These are phyloP conservation scores for Pyricularia sp. DNA, from an alignment of 2,329 filamentous ascomycete species.

Conservation along the genomic window DNA sequence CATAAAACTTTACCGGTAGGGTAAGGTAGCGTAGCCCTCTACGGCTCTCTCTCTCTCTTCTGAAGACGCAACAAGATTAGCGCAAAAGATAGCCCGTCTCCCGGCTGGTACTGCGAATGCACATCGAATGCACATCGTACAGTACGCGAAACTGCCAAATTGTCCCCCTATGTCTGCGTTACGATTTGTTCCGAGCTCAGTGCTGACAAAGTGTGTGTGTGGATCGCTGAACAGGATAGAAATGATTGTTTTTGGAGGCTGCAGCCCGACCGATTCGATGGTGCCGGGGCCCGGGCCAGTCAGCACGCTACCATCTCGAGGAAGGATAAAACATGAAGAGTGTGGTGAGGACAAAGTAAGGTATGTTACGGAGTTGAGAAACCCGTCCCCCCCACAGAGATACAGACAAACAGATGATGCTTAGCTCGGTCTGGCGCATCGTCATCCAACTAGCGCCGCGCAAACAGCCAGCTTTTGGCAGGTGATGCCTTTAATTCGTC, in stretches of 20 bases:
- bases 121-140: not conserved
- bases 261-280: not conserved
- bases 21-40: not conserved
- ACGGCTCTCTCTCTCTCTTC: not conserved
- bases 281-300: not conserved
- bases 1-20: not conserved
- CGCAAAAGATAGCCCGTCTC: not conserved
- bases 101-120: not conserved
- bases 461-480: not conserved
- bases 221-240: not conserved
- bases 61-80: not conserved
- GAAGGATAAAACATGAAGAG: not conserved
- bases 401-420: not conserved
- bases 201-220: not conserved
- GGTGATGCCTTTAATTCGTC: not conserved
- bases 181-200: not conserved
- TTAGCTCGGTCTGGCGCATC: not conserved
- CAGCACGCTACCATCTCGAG: not conserved
- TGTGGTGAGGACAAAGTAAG: not conserved
- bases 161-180: not conserved
- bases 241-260: not conserved
- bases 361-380: not conserved
- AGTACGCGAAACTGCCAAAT: not conserved
- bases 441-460: not conserved
- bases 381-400: too few species aligned